Conservation (phyloP, 805 yeast species). For the Kodamaea laetipori region DNA sequence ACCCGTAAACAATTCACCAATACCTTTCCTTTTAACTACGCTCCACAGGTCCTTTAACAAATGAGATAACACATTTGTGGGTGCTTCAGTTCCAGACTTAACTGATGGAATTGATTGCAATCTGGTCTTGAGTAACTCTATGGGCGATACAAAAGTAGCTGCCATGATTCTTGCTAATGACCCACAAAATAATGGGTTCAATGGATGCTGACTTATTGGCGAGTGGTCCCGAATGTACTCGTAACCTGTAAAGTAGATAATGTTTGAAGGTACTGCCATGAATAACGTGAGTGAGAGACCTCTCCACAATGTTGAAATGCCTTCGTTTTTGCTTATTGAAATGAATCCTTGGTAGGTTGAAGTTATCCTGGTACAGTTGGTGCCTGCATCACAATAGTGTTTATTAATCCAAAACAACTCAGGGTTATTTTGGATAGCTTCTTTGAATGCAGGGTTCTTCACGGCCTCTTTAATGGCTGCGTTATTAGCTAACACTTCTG, state of each 20-base stretch:
- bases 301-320: constrained; percentile 78
- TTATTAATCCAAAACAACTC: constrained; percentile 38
- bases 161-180: constrained; percentile 79
- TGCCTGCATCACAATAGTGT: constrained; percentile 38
- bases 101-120: constrained; percentile 80
- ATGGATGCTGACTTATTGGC: constrained; percentile 42
- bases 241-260: constrained; percentile 92
- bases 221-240: constrained; percentile 82
- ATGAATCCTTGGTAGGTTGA: constrained; percentile 78
- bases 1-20: constrained; percentile 75
- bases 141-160: constrained; percentile 82
- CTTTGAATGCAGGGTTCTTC: background rate
- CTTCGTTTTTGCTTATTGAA: constrained; percentile 71
- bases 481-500: background rate
- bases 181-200: constrained; percentile 86
- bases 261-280: constrained; percentile 92
- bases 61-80: constrained; percentile 40
- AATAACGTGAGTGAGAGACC: constrained; percentile 79
- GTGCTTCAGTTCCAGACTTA: constrained; percentile 2
- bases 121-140: constrained; percentile 85
- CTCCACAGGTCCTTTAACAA: constrained; percentile 54
- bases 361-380: constrained; percentile 50
- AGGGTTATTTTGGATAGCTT: constrained; percentile 16
- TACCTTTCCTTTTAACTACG: constrained; percentile 59
- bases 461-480: constrained; percentile 5